Base-by-base conservation (phyloP, 768 basidiomycete genomes). In the Russula dissimulans region DNA sequence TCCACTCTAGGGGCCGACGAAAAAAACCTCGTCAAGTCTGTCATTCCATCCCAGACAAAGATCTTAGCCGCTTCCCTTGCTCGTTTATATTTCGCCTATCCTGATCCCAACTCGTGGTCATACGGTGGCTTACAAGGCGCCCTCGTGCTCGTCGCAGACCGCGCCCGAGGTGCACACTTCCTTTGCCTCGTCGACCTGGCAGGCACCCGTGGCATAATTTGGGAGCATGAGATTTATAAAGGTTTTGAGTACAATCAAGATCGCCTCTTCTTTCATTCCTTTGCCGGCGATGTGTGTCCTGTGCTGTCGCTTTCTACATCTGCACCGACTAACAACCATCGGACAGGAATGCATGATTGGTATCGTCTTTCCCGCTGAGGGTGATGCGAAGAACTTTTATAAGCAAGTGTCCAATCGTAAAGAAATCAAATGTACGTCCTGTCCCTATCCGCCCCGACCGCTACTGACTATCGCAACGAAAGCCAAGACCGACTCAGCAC, bases 151-250 rank as follows among this genome's bases (percentile, higher is more conserved):
- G 79, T 81, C 15, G 74, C 79, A 14, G 86, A 93, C 69, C 81
- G 75, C 49, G 70, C 73, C 3, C 81, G 77, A 55, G 81, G 80
- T 31, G 77, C 77, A 4, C 75, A 83, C 42, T 78, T 78, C 69
- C 82, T 97, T 69, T 84, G 82, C 71, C 76, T 98, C 54, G 88
- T 98, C 3, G 95, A 97, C 72, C 68, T 97, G 17, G 73, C 78
- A 65, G 90, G 92, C 18, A 91, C 90, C 4, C 75, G 92, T 56
- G 93, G 92, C 5, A 81, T 94, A 22, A 83, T 93, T 45, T 99
- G 95, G 95, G 85, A 92, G 59, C 91, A 97, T 65, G 93, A 95
- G 71, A 73, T 97, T 5, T 95, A 93, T 66, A 78, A 87, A 29
- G 84, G 83, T 36, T 81, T 95, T 64, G 83, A 89, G 58, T 91